phyloP scores from a whole-genome alignment of 306 rosid species.

The Potentilla sterilis region DNA sequence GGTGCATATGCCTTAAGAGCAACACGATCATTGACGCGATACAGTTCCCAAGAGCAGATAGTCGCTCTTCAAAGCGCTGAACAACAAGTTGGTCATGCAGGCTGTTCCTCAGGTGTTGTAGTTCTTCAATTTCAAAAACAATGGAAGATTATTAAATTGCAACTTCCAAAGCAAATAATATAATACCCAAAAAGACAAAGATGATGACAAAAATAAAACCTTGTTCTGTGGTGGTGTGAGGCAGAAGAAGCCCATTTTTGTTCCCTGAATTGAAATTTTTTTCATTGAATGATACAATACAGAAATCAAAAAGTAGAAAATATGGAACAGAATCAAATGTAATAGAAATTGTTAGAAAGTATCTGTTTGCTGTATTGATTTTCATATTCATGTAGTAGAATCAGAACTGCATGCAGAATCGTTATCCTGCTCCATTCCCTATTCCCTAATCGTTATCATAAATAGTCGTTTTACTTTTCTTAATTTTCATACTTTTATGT shows the following conservation, averaged over 20 bases:
- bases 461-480: too few species aligned
- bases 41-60: constrained; percentile 93
- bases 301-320: neutral
- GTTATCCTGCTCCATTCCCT: too few species aligned
- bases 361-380: too few species aligned
- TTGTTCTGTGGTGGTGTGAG: constrained; percentile 92
- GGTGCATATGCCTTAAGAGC: too few species aligned
- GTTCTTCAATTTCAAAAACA: constrained; percentile 51
- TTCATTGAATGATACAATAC: neutral
- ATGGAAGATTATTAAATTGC: constrained; percentile 4
- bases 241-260: constrained; percentile 93
- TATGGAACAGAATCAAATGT: neutral
- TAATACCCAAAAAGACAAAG: neutral
- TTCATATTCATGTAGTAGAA: too few species aligned
- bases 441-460: too few species aligned
- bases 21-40: constrained; percentile 88
- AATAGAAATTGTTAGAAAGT: too few species aligned
- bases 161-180: neutral
- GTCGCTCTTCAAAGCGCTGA: constrained; percentile 83
- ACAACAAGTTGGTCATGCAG: constrained; percentile 87
- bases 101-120: constrained; percentile 91
- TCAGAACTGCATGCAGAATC: too few species aligned
- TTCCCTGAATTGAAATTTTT: constrained; percentile 51
- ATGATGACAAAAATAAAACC: constrained; percentile 32
- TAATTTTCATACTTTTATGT: too few species aligned